Evolutionary conservation across 2,329 filamentous ascomycete genomes (phyloP).

Genomic region (Eutypa lata): DNA sequence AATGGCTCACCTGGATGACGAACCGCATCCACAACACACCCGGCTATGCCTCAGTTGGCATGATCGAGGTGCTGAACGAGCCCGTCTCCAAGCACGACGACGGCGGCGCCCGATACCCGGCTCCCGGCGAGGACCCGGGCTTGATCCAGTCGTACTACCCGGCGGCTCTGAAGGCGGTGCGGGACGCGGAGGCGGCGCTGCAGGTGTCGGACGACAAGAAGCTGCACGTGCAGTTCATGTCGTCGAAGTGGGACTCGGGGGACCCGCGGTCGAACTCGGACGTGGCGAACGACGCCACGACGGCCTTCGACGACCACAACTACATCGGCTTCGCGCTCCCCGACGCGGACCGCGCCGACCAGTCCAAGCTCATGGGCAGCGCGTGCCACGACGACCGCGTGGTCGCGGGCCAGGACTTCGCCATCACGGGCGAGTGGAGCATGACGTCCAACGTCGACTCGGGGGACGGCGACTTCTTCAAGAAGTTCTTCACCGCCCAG

Average conservation of each 20-base stretch:
- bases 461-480: constrained; percentile 14
- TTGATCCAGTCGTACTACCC: constrained; percentile 45
- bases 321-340: constrained; percentile 45
- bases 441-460: constrained; percentile 17
- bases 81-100: constrained; percentile 38
- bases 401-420: constrained; percentile 13
- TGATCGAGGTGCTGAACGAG: constrained; percentile 58
- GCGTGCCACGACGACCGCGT: constrained; percentile 19
- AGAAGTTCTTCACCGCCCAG: constrained; percentile 18
- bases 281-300: constrained; percentile 39
- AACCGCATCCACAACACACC: constrained; percentile 45
- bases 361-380: constrained; percentile 14
- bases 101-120: constrained; percentile 22
- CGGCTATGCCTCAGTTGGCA: constrained; percentile 53
- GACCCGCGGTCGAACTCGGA: constrained; percentile 41
- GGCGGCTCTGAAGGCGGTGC: constrained; percentile 44
- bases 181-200: constrained; percentile 42
- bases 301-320: constrained; percentile 56
- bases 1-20: constrained; percentile 56
- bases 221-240: constrained; percentile 51
- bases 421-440: constrained; percentile 21
- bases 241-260: constrained; percentile 53
- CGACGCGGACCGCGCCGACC: constrained; percentile 8
- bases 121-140: constrained; percentile 15
- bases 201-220: constrained; percentile 38